Percentiles rank a stretch among this genome's conserved stretches.
Conservation (phyloP, 148 eudicot genomes). For the Nyssa sinensis region DNA sequence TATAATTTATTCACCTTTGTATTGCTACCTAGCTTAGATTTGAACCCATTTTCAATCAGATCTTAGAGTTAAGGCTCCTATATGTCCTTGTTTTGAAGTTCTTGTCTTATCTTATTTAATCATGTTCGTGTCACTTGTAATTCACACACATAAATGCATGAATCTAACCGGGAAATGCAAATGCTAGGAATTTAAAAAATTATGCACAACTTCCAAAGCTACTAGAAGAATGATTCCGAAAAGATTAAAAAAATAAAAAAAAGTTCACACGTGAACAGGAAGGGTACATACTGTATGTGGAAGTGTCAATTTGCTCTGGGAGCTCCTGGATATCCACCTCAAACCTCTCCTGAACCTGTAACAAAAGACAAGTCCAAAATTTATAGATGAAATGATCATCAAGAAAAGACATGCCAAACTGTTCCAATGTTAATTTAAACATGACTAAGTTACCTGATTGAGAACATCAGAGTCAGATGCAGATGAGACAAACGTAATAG, state of each 20-base stretch:
- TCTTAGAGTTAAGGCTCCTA: no score
- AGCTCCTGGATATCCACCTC: slow-evolving; percentile 94
- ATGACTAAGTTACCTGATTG: slow-evolving; percentile 53
- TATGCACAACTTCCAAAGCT: background rate
- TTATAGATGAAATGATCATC: background rate
- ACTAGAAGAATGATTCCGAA: background rate
- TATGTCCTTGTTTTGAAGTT: no score
- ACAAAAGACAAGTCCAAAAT: background rate
- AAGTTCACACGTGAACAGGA: background rate
- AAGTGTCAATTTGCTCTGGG: slow-evolving; percentile 96
- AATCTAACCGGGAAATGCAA: no score
- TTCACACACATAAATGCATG: no score
- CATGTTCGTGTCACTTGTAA: no score
- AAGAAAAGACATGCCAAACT: background rate
- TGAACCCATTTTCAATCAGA: no score
- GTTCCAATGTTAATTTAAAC: background rate
- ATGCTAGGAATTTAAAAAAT: no score
- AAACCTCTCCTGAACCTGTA: slow-evolving; percentile 77
- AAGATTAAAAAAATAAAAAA: no score
- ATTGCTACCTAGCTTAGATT: no score
- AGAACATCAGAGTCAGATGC: slow-evolving; percentile 83
- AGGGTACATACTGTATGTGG: slow-evolving; percentile 76
- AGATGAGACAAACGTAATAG: slow-evolving; percentile 87
- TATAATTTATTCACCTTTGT: no score
- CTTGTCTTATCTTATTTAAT: no score